Base-by-base conservation (phyloP, 805 yeast genomes). In the Yarrowia keelungensis region DNA sequence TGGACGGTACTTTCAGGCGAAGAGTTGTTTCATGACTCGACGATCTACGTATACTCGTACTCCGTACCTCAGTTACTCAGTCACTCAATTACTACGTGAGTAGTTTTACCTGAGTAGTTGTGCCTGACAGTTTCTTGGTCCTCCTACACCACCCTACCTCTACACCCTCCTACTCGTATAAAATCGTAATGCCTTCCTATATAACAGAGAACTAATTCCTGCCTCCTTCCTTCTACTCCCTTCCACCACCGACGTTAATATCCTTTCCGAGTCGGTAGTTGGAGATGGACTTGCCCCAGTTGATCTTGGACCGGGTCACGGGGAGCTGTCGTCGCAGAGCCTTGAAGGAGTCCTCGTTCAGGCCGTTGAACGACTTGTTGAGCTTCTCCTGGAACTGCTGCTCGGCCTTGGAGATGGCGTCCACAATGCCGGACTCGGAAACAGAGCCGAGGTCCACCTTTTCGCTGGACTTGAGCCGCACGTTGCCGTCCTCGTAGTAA, bases 401-500 rank as follows among this genome's bases (percentile, higher is more conserved):
- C 78, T 93, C 98, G 12, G 84, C 75, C 38, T 76, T 76, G 67
- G 82, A 80, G 71, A 92, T 89, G 46, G 80, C 76, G 69, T 83
- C 79, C 45, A 87, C 78, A 15, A 76, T 78, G 3, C 79, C 74
- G 9, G 64, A 38, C 11, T 49, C 59, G 41, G 72, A 71, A 56
- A 67, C 69, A 15, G 67, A 53, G 16, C 51, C 65, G 3, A 71
- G 42, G 36, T 69, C 22, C 22, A 78, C 73, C 16, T 71, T 66
- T 69, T 82, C 80, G 8, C 71, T 71, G 2, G 87, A 81, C 70
- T 85, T 87, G 74, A 95, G 84, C 66, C 94, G 84, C 19, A 94
- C 98, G 75, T 94, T 94, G 39, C 99, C 99, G 73, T 94, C 98
- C 79, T 94, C 99, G 76, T 85, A 95, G 78, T 93, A 95, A 78